Conservation (phyloP, 1,284 basidiomycete genomes). For the Fomitiporia mediterranea region DNA sequence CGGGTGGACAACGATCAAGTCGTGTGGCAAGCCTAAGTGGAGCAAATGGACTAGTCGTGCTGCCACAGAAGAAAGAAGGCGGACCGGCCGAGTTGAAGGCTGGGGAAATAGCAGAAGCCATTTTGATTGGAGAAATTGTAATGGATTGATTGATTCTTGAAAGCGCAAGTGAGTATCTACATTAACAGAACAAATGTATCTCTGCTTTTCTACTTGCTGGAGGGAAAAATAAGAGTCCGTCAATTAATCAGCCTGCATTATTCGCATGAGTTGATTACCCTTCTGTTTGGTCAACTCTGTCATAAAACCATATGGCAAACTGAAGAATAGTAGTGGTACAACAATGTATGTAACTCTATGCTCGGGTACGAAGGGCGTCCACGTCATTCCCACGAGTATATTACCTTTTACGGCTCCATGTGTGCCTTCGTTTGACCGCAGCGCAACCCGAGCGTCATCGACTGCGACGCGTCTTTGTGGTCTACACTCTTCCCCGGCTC, state of each 20-base stretch:
- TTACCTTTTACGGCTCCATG: neutral
- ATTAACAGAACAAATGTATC: too few species aligned
- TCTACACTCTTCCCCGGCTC: neutral
- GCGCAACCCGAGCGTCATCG: neutral
- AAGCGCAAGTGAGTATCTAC: too few species aligned
- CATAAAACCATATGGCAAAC: too few species aligned
- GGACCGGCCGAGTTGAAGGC: slow-evolving; percentile 39
- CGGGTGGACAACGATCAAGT: slow-evolving; percentile 82
- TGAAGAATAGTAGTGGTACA: too few species aligned
- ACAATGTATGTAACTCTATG: too few species aligned
- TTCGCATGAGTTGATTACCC: too few species aligned
- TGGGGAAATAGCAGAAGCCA: slow-evolving; percentile 52
- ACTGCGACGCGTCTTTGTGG: neutral
- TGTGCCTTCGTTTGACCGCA: neutral
- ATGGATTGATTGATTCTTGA: slow-evolving; percentile 24
- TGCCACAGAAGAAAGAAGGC: slow-evolving; percentile 46
- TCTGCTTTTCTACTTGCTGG: too few species aligned
- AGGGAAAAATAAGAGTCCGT: too few species aligned
- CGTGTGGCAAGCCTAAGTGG: slow-evolving; percentile 71
- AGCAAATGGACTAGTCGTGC: slow-evolving; percentile 72
- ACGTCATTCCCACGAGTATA: slow-evolving; percentile 8
- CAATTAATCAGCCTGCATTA: too few species aligned
- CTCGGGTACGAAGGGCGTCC: too few species aligned
- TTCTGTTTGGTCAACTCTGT: too few species aligned
- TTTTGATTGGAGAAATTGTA: slow-evolving; percentile 66